Evolutionary conservation across 192 early-diverging fungal genomes (phyloP), one percentile per base, ranked within the genome.

Genomic region (Anaeromyces robustus): DNA sequence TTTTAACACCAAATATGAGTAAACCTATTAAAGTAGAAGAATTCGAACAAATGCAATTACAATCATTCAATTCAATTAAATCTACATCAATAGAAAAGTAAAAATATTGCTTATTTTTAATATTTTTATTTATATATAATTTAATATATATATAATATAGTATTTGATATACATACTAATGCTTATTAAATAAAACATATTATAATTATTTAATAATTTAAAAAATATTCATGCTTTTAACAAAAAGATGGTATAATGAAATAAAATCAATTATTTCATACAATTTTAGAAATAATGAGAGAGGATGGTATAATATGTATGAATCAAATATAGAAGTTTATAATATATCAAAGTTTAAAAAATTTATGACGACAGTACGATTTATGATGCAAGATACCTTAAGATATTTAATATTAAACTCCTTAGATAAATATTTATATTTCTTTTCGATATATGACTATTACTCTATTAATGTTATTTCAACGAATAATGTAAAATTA

Each of bases 341-440:
- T 82, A 87, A 87, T 78, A 91, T 90, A 79, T 86, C 86, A 68
- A 91, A 91, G 78, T 84, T 91, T 16, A 82, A 82, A 29, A 89
- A 86, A 82, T 90, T 91, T 78, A 91, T 91, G 89, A 87, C 83
- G 0, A 78, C 90, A 18, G 83, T 89, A 30, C 88, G 88, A 34
- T 91, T 91, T 77, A 83, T 89, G 39, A 91, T 91, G 90, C 89
- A 91, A 82, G 90, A 91, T 78, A 87, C 90, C 14, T 80, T 91
- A 13, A 83, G 89, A 11, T 88, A 80, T 30, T 80, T 91, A 18
- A 83, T 91, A n/a, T 77, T 91, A 22, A 90, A 87, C 78, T 91
- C 90, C 0, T 79, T 91, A 6, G 68, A 77, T 22, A 88, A 88
- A 41, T 91, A 85, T 77, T 84, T 89, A 30, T 59, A 82, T 22